phyloP scores from a whole-genome alignment of 1,139 yeast genomes.

The Pneumocystis canis region DNA sequence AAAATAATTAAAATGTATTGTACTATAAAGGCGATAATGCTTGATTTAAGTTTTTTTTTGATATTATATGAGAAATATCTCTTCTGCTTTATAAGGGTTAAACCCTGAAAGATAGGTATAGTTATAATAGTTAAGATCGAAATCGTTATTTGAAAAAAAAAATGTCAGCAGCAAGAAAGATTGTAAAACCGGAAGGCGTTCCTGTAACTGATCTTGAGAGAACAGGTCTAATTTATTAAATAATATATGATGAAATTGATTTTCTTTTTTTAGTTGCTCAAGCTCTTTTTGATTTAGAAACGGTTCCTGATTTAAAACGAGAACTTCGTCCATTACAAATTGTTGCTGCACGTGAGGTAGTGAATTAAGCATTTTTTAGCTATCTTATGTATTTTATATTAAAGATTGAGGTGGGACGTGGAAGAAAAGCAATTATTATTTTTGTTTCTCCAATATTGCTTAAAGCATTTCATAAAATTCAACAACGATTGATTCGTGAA shows the following conservation, averaged over 20 bases:
- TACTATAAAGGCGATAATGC: too few relatives aligned
- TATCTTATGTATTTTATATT: neutral
- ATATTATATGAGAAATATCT: neutral
- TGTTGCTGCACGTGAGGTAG: conserved; percentile 88
- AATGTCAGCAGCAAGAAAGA: conserved; percentile 94
- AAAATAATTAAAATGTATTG: too few relatives aligned
- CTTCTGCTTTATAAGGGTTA: neutral
- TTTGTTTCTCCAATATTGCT: conserved; percentile 96
- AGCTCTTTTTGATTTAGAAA: conserved; percentile 95
- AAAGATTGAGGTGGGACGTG: conserved; percentile 85
- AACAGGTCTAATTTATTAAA: conserved; percentile 30
- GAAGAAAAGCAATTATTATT: conserved; percentile 96
- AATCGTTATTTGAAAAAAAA: conserved; percentile 21
- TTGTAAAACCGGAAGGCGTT: conserved; percentile 36
- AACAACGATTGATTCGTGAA: conserved; percentile 84
- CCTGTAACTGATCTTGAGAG: conserved; percentile 92
- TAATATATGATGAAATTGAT: neutral
- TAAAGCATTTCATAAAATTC: conserved; percentile 90
- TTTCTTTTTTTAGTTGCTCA: conserved; percentile 58
- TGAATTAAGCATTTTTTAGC: conserved; percentile 14
- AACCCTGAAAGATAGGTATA: neutral
- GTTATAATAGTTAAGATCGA: neutral
- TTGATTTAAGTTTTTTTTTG: neutral
- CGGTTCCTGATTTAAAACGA: conserved; percentile 89
- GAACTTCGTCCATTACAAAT: conserved; percentile 97